Base-by-base conservation (phyloP, 2,329 filamentous ascomycete species). In the Fusarium bactridioides region DNA sequence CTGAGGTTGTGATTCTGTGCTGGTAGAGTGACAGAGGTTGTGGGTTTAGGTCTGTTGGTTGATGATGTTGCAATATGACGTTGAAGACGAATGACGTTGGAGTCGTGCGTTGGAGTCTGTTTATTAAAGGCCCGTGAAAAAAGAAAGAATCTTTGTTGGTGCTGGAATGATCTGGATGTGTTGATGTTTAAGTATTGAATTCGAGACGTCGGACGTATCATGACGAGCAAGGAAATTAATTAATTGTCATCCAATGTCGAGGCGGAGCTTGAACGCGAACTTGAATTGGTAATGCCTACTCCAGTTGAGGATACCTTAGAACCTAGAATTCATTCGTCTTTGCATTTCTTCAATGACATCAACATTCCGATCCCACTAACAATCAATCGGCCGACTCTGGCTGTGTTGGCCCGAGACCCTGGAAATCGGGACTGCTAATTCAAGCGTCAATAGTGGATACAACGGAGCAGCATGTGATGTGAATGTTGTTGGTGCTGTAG, bases 341-440 rank as follows among this genome's bases (percentile, higher is more conserved):
- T 27, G 37, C 33, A 23, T 35, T 56, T 61, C 57, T 37, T 55
- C 27, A 45, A 74, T 74, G 72, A 73, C 72, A 74, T 74, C 72
- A 74, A 71, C 67, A 63, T 53, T 61, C 29, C 10, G 50, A 60
- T 60, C 47, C 29, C 29, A 50, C 33, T 23, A 16, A 23, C 21
- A 50, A 50, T 23, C 67, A 47, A 53, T 60, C 48, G 64, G 50
- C 41, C 62, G 55, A 67, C 29, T 56, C 43, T 35, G n/a, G 23
- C 43, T 57, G 29, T 40, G 27, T 50, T 69, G 38, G 44, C 33
- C 47, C 58, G 25, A 58, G 31, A 51, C 48, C 48, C 48, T 51
- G 63, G 45, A 31, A 61, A 44, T 58, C 55, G 31, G 50, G 15
- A 19, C 23, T 43, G 21, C 25, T 27, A 61, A 35, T 43, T 31